phyloP scores from a whole-genome alignment of 345 rosid genomes.

The Populus pruinosa region DNA sequence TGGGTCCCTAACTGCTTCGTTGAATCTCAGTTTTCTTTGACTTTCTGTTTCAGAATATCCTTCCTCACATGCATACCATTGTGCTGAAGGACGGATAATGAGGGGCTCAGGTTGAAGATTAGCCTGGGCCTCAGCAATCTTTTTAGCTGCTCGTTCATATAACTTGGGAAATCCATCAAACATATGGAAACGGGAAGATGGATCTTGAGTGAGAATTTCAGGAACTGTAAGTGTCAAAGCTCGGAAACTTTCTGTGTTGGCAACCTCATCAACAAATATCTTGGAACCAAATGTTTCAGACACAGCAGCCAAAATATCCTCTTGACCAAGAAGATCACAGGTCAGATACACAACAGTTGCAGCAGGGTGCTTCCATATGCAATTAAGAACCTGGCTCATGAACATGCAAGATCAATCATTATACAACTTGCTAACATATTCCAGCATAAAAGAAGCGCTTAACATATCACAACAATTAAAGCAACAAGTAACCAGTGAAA shows the following conservation, averaged over 20 bases:
- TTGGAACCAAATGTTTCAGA: constrained; percentile 72
- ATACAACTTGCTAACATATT: neutral
- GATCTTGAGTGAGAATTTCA: constrained; percentile 59
- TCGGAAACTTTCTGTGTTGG: constrained; percentile 45
- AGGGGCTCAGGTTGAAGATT: constrained; percentile 63
- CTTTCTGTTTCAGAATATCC: constrained; percentile 32
- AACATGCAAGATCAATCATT: neutral
- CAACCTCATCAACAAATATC: constrained; percentile 60
- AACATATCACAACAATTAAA: neutral
- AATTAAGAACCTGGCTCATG: constrained; percentile 59
- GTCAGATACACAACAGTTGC: constrained; percentile 65
- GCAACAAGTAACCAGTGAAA: neutral
- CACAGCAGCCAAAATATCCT: constrained; percentile 56
- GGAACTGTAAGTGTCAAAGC: constrained; percentile 50
- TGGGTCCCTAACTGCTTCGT: constrained; percentile 68
- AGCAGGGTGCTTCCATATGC: constrained; percentile 85
- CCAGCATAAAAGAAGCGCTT: neutral
- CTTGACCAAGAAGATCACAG: constrained; percentile 80
- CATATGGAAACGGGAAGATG: constrained; percentile 65
- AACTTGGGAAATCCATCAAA: constrained; percentile 72
- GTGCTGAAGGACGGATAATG: constrained; percentile 76
- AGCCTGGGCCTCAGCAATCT: constrained; percentile 60
- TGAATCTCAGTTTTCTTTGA: constrained; percentile 44
- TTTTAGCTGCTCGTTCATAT: constrained; percentile 58
- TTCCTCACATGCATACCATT: constrained; percentile 77